Percentiles rank a stretch among this genome's conserved stretches.
phyloP scores from a whole-genome alignment of 495 filamentous ascomycete genomes.

The Tuber melanosporum region DNA sequence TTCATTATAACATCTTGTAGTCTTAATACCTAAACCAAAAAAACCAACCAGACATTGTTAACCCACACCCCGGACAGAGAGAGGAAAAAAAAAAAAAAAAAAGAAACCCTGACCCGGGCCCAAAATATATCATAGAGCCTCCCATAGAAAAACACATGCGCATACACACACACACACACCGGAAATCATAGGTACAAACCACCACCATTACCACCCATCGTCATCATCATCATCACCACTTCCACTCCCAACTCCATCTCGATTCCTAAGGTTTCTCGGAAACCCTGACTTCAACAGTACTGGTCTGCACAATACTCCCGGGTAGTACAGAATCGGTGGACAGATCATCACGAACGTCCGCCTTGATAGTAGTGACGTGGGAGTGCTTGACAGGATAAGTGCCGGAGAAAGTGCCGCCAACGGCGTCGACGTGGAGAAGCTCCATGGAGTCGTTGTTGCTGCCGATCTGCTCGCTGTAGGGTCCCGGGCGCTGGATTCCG shows the following conservation, averaged over 20 bases:
- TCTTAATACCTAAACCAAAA: conserved; percentile 4
- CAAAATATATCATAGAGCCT: background rate
- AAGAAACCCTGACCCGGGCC: background rate
- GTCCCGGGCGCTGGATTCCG: background rate
- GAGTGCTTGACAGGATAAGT: background rate
- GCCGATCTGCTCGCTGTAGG: conserved; percentile 1
- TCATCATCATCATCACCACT: background rate
- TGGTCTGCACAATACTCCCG: background rate
- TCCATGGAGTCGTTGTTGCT: conserved; percentile 3
- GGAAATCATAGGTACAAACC: background rate
- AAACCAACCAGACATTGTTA: conserved; percentile 3
- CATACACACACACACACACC: background rate
- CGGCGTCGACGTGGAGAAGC: background rate
- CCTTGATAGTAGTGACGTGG: background rate
- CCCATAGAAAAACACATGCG: background rate
- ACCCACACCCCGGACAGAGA: background rate
- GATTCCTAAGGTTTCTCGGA: background rate
- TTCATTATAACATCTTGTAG: background rate
- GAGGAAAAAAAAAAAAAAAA: background rate
- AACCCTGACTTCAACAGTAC: conserved; percentile 5
- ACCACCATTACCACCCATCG: background rate
- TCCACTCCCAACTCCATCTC: background rate
- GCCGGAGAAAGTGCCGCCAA: background rate
- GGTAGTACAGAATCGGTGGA: background rate
- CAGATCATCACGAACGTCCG: background rate